Conservation (phyloP, 202 grass and related monocot genomes). For the Saccharum hybrid region DNA sequence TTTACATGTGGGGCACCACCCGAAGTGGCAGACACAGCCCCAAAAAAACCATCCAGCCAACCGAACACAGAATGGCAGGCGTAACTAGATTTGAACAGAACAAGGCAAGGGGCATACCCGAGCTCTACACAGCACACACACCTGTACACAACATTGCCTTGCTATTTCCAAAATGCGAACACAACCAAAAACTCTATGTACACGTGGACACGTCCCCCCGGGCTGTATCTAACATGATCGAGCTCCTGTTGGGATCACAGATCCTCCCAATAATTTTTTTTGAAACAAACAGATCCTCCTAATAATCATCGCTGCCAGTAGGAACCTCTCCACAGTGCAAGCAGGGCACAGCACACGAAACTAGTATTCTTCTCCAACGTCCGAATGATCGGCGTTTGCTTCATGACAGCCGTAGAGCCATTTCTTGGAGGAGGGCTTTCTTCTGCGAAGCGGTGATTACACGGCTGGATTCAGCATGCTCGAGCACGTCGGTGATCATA, state of each 20-base stretch:
- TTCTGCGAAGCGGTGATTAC: constrained; percentile 67
- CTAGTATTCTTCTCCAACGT: not conserved
- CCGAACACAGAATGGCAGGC: not conserved
- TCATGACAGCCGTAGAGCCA: constrained; percentile 62
- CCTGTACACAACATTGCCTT: not conserved
- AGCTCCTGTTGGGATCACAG: not conserved
- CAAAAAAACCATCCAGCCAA: not conserved
- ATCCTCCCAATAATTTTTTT: not conserved
- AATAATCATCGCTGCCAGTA: not conserved
- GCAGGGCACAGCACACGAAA: not conserved
- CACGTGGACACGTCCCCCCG: not conserved
- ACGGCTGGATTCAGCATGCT: constrained; percentile 56
- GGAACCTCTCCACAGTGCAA: not conserved
- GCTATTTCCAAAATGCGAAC: not conserved
- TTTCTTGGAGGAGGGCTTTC: constrained; percentile 64
- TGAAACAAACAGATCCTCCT: not conserved
- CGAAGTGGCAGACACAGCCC: no score
- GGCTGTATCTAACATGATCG: no score
- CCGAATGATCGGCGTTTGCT: not conserved
- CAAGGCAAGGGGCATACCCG: not conserved
- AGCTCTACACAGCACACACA: not conserved
- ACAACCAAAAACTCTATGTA: not conserved
- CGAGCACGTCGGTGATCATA: constrained; percentile 62
- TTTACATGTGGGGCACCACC: not conserved
- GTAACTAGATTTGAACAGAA: not conserved